Evolutionary conservation across 169 alveolate species (phyloP).

Genomic region (Plasmodium coatneyi): DNA sequence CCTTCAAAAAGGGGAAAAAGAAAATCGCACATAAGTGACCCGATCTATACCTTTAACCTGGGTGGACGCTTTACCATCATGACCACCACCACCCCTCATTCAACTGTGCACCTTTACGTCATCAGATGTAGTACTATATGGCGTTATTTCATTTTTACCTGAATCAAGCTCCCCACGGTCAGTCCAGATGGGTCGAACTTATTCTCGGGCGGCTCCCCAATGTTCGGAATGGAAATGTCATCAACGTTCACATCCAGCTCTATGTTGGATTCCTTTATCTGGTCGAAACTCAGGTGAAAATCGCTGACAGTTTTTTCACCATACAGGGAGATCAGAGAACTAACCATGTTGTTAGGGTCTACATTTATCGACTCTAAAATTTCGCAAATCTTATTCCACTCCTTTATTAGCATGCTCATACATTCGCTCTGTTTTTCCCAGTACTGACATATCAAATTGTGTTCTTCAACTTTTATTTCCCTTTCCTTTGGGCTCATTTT

Average conservation of each 20-base stretch:
- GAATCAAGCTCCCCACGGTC: conserved; percentile 28
- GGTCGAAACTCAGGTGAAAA: conserved; percentile 46
- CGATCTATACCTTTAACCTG: background rate
- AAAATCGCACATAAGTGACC: background rate
- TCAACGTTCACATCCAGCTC: conserved; percentile 65
- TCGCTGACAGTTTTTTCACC: conserved; percentile 62
- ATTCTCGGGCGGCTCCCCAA: conserved; percentile 19
- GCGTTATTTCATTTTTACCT: conserved; percentile 29
- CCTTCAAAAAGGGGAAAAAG: conserved; percentile 15
- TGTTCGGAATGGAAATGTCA: conserved; percentile 35
- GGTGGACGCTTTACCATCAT: background rate
- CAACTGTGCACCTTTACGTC: background rate
- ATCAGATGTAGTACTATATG: background rate
- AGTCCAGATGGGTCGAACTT: conserved; percentile 58
- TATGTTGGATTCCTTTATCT: conserved; percentile 50
- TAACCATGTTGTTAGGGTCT: conserved; percentile 64
- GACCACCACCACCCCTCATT: background rate
- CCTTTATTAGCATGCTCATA: conserved; percentile 67
- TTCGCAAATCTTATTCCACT: conserved; percentile 70
- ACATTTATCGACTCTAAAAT: conserved; percentile 62
- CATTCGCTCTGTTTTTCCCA: conserved; percentile 75
- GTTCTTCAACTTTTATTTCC: conserved; percentile 73
- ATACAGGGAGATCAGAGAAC: conserved; percentile 52
- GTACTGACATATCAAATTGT: conserved; percentile 49
- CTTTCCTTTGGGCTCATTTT: conserved; percentile 62